Conservation (phyloP, 179 eudicot species). For the Corrigiola litoralis region DNA sequence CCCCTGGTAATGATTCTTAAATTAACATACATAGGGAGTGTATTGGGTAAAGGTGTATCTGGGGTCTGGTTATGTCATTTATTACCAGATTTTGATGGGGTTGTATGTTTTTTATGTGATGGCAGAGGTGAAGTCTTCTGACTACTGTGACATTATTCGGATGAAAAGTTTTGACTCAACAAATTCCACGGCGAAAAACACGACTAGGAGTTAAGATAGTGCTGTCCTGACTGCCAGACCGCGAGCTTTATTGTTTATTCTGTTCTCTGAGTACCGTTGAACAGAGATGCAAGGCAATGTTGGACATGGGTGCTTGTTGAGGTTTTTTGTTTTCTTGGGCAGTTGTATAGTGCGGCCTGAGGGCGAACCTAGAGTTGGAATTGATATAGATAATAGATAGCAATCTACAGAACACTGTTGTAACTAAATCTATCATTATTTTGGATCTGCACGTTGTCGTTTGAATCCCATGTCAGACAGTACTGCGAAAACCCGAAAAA, state of each 20-base stretch:
- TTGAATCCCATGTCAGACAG: not conserved
- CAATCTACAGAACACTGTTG: not conserved
- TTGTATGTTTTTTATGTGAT: not conserved
- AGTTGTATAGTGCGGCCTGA: not conserved
- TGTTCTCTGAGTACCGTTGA: not conserved
- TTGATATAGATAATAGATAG: not conserved
- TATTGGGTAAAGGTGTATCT: not conserved
- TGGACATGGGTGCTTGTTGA: not conserved
- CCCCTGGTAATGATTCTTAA: not conserved
- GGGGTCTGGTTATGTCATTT: not conserved
- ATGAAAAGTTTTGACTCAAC: not conserved
- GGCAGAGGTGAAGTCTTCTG: not conserved
- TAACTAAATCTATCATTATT: not conserved
- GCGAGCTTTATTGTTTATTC: not conserved
- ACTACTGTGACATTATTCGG: not conserved
- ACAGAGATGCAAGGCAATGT: not conserved
- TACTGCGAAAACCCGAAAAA: not conserved
- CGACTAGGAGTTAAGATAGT: not conserved
- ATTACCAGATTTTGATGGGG: not conserved
- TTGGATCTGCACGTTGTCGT: not conserved
- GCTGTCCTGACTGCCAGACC: not conserved
- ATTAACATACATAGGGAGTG: not conserved
- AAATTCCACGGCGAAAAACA: not conserved
- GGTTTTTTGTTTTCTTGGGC: slow-evolving; percentile 9
- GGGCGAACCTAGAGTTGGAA: not conserved